A percentile compares a stretch with the other conserved stretches of the same genome.
Conservation (phyloP, 2,329 filamentous ascomycete species). For the Thelonectria blattea region DNA sequence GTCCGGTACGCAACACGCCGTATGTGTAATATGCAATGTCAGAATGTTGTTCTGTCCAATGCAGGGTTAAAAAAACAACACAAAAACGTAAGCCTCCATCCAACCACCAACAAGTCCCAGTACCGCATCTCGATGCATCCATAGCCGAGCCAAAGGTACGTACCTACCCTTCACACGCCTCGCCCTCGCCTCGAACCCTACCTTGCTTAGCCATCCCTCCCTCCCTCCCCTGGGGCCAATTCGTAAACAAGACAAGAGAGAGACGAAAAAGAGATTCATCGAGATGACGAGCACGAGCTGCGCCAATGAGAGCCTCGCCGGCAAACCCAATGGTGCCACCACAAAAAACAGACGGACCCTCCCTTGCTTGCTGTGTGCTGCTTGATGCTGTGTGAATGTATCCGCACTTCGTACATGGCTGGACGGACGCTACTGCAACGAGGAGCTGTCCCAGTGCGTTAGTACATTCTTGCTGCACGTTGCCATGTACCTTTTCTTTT, state of each 20-base stretch:
- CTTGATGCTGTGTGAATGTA: background rate
- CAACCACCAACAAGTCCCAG: background rate
- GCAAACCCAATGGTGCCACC: constrained; percentile 17
- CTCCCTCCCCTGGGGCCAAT: too few relatives aligned
- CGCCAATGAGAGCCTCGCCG: constrained; percentile 17
- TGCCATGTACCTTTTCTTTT: too few relatives aligned
- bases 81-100: constrained; percentile 13
- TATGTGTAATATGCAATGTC: constrained; percentile 8
- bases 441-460: background rate
- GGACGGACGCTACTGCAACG: constrained; percentile 16
- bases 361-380: too few relatives aligned
- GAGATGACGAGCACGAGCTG: constrained; percentile 9
- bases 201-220: background rate
- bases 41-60: constrained; percentile 9
- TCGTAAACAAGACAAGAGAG: constrained; percentile 12
- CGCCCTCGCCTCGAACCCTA: background rate
- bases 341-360: background rate
- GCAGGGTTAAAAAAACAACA: constrained; percentile 14
- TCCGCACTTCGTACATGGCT: background rate
- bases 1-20: background rate
- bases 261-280: background rate
- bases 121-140: constrained; percentile 6
- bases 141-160: background rate
- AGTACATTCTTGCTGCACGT: background rate
- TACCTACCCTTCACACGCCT: background rate